Base-by-base conservation (phyloP, 2,329 filamentous ascomycete species). In the Phyllachora maydis region DNA sequence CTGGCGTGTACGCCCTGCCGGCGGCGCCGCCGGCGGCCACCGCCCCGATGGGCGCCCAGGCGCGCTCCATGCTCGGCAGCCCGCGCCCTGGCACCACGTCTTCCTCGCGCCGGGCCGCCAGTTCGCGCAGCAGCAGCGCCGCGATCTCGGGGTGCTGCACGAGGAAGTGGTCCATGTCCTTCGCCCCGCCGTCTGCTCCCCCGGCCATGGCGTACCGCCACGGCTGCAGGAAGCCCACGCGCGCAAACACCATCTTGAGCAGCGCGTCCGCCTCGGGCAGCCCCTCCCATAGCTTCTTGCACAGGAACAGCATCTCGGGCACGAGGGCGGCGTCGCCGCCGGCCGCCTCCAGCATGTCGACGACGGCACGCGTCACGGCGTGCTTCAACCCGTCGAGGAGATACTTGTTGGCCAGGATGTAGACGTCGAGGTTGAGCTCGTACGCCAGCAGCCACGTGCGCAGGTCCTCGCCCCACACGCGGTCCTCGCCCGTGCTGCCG, bases 211-310 rank as follows among this genome's bases (percentile, higher is more conserved):
- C 35, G 10, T 40, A 40, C 28, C 49, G 45, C 50, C 50, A 59
- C n/a, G 52, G 44, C 35, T 56, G 51, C 16, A 60, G 36, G 30
- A 58, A 59, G 3, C 54, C 56, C 5, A 58, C 47, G 17, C 56
- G 42, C 6, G 55, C 54, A 31, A 58, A 50, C 8, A 60, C 36
- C 50, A 59, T 59, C 29, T 46, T 52, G 23, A 59, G 41, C 19
- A 59, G 34, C 1, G 38, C 34, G 26, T 60, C 54, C 7, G 39
- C 37, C 27, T 50, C 44, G 17, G 49, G 46, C n/a, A 59, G 43
- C 5, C 49, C 52, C 23, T 41, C 36, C 32, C 49, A 47, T 8
- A 60, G 41, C 32, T 46, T 52, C 10, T 37, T 38, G 32, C 54
- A 59, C 8, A 54, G 42, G 23, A 38, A 35, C 11, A 60, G 39